These are phyloP conservation scores for Lathyrus oleraceus DNA, from an alignment of 306 rosid species.

Conservation along the genomic window DNA sequence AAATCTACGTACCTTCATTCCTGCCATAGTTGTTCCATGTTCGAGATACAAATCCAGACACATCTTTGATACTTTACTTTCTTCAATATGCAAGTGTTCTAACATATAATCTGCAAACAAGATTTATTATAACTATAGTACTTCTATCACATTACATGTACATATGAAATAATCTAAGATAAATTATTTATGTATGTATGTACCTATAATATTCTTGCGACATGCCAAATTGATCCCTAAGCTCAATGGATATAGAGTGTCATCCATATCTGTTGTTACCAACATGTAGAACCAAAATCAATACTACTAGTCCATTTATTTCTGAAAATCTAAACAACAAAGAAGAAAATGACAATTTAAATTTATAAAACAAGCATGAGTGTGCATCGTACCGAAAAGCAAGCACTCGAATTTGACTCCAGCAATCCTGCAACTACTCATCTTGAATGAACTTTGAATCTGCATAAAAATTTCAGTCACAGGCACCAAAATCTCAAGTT, in stretches of 20 bases:
- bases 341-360: too few species aligned
- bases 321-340: too few species aligned
- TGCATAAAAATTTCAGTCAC: constrained; percentile 39
- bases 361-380: background rate
- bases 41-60: constrained; percentile 70
- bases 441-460: constrained; percentile 40
- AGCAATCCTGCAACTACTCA: constrained; percentile 48
- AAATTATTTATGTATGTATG: background rate
- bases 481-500: background rate
- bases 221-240: constrained; percentile 72
- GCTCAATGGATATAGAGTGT: constrained; percentile 84
- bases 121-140: constrained; percentile 9
- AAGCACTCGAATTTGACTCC: constrained; percentile 65
- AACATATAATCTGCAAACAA: constrained; percentile 65
- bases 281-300: constrained; percentile 31
- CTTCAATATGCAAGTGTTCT: constrained; percentile 63
- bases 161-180: constrained; percentile 15
- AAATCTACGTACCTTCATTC: constrained; percentile 59
- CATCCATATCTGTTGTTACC: constrained; percentile 77
- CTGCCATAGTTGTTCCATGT: constrained; percentile 91
- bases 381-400: constrained; percentile 68
- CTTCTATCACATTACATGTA: background rate
- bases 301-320: background rate
- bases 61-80: constrained; percentile 69
- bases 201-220: constrained; percentile 78